Evolutionary conservation across 164 flowering plant species (phyloP).

Genomic region (Tetracentron sinense): DNA sequence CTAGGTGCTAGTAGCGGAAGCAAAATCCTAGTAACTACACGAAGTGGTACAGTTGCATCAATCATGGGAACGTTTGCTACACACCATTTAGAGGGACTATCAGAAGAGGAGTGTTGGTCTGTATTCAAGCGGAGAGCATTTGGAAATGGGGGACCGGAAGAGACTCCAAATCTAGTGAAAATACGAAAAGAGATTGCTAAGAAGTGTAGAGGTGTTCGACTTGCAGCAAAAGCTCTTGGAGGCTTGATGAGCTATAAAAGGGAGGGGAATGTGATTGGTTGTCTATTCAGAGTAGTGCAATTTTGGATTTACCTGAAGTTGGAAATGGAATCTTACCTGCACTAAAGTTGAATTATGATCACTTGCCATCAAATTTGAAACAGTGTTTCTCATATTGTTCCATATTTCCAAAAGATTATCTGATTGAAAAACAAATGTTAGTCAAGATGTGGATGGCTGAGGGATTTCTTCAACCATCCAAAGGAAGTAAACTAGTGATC

Average conservation of each 20-base stretch:
- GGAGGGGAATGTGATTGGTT: not conserved
- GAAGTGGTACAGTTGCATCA: not conserved
- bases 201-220: not conserved
- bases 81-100: not conserved
- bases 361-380: not conserved
- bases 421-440: not conserved
- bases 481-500: too few species aligned
- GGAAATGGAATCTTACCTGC: not conserved
- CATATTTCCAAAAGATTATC: not conserved
- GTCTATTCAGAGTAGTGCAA: not conserved
- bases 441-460: not conserved
- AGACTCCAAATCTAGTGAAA: not conserved
- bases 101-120: not conserved
- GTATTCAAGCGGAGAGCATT: not conserved
- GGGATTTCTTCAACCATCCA: too few species aligned
- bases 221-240: not conserved
- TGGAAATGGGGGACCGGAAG: not conserved
- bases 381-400: not conserved
- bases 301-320: not conserved
- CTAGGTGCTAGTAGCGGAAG: too few species aligned
- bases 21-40: not conserved
- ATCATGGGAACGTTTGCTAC: not conserved
- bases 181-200: not conserved
- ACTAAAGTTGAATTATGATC: not conserved
- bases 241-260: not conserved